phyloP scores from a whole-genome alignment of 371 early-diverging fungal species.

The Mortierella sp. region DNA sequence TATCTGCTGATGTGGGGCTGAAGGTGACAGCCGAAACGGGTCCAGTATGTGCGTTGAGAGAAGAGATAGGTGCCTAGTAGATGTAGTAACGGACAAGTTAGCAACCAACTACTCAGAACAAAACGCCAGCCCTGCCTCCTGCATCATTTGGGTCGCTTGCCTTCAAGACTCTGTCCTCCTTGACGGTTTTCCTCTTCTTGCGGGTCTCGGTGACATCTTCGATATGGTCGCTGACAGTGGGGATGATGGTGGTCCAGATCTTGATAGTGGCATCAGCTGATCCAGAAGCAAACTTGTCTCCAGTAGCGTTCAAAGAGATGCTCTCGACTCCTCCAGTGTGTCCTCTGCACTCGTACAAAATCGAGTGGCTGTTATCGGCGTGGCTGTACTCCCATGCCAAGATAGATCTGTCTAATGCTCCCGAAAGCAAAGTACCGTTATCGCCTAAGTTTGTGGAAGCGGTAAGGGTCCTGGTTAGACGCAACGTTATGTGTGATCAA shows the following conservation, averaged over 20 bases:
- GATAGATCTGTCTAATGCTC: slow-evolving; percentile 64
- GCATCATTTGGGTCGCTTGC: slow-evolving; percentile 25
- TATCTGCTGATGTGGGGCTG: slow-evolving; percentile 65
- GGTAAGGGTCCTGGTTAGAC: background rate
- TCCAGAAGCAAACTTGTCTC: slow-evolving; percentile 81
- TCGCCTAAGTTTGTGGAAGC: slow-evolving; percentile 32
- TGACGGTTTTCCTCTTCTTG: slow-evolving; percentile 66
- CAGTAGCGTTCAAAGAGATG: slow-evolving; percentile 50
- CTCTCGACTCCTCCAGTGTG: slow-evolving; percentile 78
- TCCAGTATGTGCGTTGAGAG: slow-evolving; percentile 85
- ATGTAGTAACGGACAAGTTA: background rate
- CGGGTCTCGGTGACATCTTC: slow-evolving; percentile 67
- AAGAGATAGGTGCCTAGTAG: slow-evolving; percentile 60
- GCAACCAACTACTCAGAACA: background rate
- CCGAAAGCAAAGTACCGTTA: slow-evolving; percentile 59
- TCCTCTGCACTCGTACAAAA: slow-evolving; percentile 82
- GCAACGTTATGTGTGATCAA: background rate
- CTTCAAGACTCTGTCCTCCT: slow-evolving; percentile 65
- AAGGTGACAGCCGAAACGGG: slow-evolving; percentile 83
- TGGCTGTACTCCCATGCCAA: slow-evolving; percentile 63
- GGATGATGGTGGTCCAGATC: slow-evolving; percentile 78
- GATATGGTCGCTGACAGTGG: slow-evolving; percentile 68
- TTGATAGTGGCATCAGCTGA: slow-evolving; percentile 86
- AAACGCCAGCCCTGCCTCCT: background rate
- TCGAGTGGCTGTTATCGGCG: slow-evolving; percentile 40